A percentile compares a stretch with the other conserved stretches of the same genome.
phyloP scores from a whole-genome alignment of 805 yeast species.

The Lachancea meyersii region DNA sequence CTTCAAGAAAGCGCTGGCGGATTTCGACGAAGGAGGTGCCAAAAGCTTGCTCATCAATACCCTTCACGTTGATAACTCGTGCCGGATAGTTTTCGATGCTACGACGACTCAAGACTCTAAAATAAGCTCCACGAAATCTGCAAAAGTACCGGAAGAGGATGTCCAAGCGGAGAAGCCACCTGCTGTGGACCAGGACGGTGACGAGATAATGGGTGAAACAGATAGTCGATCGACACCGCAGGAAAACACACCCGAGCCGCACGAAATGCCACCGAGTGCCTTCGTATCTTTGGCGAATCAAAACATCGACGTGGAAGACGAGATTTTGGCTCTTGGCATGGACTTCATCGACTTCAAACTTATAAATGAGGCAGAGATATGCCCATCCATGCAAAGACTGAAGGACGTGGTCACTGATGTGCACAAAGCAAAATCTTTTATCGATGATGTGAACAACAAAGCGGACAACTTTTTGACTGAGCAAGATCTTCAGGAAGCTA shows the following conservation, averaged over 20 bases:
- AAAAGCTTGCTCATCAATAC: conserved; percentile 62
- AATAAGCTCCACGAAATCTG: conserved; percentile 18
- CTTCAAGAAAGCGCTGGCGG: conserved; percentile 67
- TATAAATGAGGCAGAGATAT: conserved; percentile 39
- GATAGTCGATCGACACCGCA: conserved; percentile 4
- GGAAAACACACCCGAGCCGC: conserved; percentile 5
- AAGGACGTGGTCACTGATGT: conserved; percentile 52
- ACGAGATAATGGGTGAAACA: background rate
- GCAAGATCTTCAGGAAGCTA: conserved; percentile 26
- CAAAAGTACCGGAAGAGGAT: conserved; percentile 9
- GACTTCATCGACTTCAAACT: conserved; percentile 29
- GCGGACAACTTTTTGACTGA: conserved; percentile 28
- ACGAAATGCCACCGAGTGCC: conserved; percentile 5
- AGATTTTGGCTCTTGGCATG: conserved; percentile 31
- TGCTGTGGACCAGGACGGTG: background rate
- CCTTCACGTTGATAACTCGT: conserved; percentile 45
- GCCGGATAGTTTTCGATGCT: conserved; percentile 64
- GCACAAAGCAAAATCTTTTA: conserved; percentile 43
- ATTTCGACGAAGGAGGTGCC: conserved; percentile 80
- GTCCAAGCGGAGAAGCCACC: conserved; percentile 8
- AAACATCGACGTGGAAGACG: conserved; percentile 23
- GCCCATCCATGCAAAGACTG: conserved; percentile 66
- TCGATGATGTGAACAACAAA: conserved; percentile 37
- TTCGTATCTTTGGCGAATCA: background rate
- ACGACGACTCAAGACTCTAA: conserved; percentile 20